A percentile compares a stretch with the other conserved stretches of the same genome.
phyloP scores from a whole-genome alignment of 371 early-diverging fungal genomes.

The Rhizomucor pusillus region DNA sequence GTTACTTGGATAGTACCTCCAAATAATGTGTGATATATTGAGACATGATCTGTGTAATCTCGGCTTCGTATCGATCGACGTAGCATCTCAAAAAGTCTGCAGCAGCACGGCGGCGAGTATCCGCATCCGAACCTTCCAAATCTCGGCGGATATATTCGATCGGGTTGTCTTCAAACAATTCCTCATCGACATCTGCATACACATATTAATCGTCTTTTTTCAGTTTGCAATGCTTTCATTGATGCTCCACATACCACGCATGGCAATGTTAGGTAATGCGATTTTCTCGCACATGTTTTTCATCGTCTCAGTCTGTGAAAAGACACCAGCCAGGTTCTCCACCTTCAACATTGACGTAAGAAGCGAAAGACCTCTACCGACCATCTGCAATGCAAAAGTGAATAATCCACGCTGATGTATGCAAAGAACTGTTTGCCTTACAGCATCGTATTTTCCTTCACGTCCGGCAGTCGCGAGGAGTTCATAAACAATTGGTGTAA shows the following conservation, averaged over 20 bases:
- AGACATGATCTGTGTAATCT: slow-evolving; percentile 81
- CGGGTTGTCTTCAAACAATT: slow-evolving; percentile 95
- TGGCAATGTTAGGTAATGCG: slow-evolving; percentile 87
- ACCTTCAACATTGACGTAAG: slow-evolving; percentile 86
- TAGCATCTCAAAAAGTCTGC: slow-evolving; percentile 92
- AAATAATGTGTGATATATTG: slow-evolving; percentile 75
- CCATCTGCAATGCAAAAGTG: slow-evolving; percentile 56
- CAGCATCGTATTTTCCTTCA: slow-evolving; percentile 79
- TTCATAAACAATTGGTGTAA: slow-evolving; percentile 84
- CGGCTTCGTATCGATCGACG: slow-evolving; percentile 79
- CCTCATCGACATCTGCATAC: slow-evolving; percentile 79
- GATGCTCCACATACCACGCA: slow-evolving; percentile 57
- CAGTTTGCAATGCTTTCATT: neutral
- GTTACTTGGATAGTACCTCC: slow-evolving; percentile 32
- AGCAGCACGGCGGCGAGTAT: slow-evolving; percentile 90
- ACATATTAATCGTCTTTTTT: neutral
- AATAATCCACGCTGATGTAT: neutral
- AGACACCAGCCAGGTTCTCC: slow-evolving; percentile 66
- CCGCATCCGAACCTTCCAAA: slow-evolving; percentile 87
- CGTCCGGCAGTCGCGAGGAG: slow-evolving; percentile 71
- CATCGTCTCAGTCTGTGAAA: slow-evolving; percentile 69
- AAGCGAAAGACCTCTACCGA: slow-evolving; percentile 85
- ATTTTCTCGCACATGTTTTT: slow-evolving; percentile 85
- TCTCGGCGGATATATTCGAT: slow-evolving; percentile 92
- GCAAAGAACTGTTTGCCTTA: slow-evolving; percentile 24